A percentile compares a stretch with the other conserved stretches of the same genome.
Conservation (phyloP, 2,329 filamentous ascomycete species). For the Colletotrichum liaoningense region DNA sequence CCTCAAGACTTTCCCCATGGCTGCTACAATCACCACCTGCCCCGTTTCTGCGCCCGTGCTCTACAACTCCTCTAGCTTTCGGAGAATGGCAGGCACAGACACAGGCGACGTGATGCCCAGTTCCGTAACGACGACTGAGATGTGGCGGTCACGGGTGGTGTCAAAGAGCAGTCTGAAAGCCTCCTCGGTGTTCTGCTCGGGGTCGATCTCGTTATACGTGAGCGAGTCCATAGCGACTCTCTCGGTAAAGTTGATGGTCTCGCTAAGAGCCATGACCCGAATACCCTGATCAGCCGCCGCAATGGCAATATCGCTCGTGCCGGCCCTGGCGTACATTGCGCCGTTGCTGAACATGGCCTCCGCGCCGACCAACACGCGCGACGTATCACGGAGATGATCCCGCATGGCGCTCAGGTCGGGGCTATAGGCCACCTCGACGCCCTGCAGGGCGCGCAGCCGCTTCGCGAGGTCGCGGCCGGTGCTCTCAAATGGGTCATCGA, state of each 20-base stretch:
- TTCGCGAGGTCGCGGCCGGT: constrained; percentile 72
- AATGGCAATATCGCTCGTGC: constrained; percentile 88
- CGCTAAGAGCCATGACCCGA: constrained; percentile 89
- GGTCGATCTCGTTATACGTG: constrained; percentile 92
- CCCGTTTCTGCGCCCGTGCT: constrained; percentile 12
- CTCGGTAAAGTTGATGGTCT: constrained; percentile 92
- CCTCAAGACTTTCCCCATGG: not conserved
- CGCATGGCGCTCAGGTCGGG: constrained; percentile 81
- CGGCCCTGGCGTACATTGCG: constrained; percentile 86
- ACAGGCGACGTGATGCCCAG: constrained; percentile 87
- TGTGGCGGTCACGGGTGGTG: constrained; percentile 86
- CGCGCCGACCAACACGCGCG: constrained; percentile 86
- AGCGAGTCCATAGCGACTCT: constrained; percentile 92
- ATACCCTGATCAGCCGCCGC: constrained; percentile 80
- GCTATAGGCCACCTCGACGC: constrained; percentile 80
- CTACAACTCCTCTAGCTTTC: constrained; percentile 68
- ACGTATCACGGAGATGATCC: constrained; percentile 74
- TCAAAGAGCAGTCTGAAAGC: constrained; percentile 83
- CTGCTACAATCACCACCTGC: not conserved
- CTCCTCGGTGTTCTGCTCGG: constrained; percentile 69
- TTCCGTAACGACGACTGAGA: constrained; percentile 92
- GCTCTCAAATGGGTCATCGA: constrained; percentile 75
- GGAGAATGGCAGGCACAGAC: constrained; percentile 76
- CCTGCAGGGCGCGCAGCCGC: constrained; percentile 62
- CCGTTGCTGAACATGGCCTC: constrained; percentile 98